Base-by-base conservation (phyloP, 495 filamentous ascomycete species). In the Echria macrotheca region DNA sequence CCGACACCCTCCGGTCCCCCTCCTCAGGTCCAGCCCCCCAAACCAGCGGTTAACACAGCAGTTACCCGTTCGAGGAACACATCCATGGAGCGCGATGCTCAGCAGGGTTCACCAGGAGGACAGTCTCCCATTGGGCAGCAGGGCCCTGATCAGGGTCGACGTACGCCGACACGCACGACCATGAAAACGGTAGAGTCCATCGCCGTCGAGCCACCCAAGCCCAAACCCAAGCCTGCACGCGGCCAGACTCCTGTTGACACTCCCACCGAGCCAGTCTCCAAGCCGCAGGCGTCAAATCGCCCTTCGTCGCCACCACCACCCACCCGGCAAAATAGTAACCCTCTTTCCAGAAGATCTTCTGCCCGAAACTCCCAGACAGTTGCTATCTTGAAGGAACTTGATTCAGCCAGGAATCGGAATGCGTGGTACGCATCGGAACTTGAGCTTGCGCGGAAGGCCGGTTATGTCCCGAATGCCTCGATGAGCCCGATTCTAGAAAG, bases 341-440 rank as follows among this genome's bases (percentile, higher is more conserved):
- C 70, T 15, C 36, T 77, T 11, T 65, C 66, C 14, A 60, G 74
- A 31, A 70, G 68, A 49, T 73, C 72, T 8, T 79, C 77, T 10
- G 68, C 65, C 12, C 59, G 77, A 24, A 80, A 77, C 42, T 80
- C 77, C 1, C 77, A 80, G 48, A 76, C 75, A 9, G 82, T 84
- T 31, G 72, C 77, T 0, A 59, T 93, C 35, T 69, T 87, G 18
- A 86, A 88, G 58, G 94, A 97, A 53, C 75, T 99, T 4, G 90
- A 97, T 59, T 69, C 80, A 3, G 73, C 83, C 8, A 88, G 85
- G 60, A 87, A 83, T 55, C 82, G 85, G 19, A 97, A 95, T 64
- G 90, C 91, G 1, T 99, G 93, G 93, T 96, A 93, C 67, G 89
- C 89, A 5, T 95, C 91, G 2, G 93, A 99, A 65, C 70, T 99